These are phyloP conservation scores for Croton laevigatus DNA, from an alignment of 441 rosid species.

Conservation along the genomic window DNA sequence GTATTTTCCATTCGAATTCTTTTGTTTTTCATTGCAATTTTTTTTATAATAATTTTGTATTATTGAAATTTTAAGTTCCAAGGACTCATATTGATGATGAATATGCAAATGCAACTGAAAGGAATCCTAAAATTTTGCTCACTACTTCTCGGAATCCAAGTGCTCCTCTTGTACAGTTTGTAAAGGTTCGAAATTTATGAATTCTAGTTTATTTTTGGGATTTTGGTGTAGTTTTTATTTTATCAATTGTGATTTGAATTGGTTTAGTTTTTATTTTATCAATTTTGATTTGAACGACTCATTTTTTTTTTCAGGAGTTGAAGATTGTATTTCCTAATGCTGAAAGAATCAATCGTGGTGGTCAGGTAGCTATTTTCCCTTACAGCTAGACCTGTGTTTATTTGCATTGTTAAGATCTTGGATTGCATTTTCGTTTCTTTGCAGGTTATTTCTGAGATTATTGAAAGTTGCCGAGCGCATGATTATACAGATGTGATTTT, in stretches of 20 bases:
- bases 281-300: slow-evolving; percentile 14
- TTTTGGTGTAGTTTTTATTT: neutral
- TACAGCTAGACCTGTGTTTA: neutral
- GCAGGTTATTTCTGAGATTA: slow-evolving; percentile 87
- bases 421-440: slow-evolving; percentile 15
- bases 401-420: neutral
- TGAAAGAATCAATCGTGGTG: slow-evolving; percentile 77
- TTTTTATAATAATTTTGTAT: neutral
- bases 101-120: slow-evolving; percentile 69
- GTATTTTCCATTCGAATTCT: neutral
- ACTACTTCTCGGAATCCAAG: slow-evolving; percentile 90
- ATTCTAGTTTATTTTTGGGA: neutral
- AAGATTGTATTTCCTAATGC: slow-evolving; percentile 84
- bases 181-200: slow-evolving; percentile 45
- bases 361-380: slow-evolving; percentile 49
- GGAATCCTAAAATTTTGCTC: slow-evolving; percentile 75
- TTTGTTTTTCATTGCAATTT: no score
- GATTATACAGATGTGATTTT: slow-evolving; percentile 89
- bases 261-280: neutral
- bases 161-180: slow-evolving; percentile 74
- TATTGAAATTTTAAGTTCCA: slow-evolving; percentile 49
- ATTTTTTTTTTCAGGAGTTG: slow-evolving; percentile 56
- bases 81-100: slow-evolving; percentile 84
- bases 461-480: slow-evolving; percentile 81
- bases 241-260: neutral